phyloP scores from a whole-genome alignment of 164 flowering plant genomes.

The Nymphaea thermarum region DNA sequence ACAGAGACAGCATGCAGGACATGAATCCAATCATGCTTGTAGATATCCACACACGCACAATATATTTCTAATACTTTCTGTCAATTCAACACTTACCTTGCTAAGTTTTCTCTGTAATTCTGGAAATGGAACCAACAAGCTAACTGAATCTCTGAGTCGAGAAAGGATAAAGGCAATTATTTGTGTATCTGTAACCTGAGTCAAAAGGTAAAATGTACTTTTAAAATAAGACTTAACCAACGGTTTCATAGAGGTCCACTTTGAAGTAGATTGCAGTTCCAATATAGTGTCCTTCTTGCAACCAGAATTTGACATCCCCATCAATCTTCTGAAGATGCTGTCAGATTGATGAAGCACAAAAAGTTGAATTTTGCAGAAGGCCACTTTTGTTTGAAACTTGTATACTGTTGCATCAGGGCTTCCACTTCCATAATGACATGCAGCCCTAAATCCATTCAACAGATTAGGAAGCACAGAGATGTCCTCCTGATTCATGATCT shows the following conservation, averaged over 20 bases:
- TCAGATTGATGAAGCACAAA: constrained; percentile 64
- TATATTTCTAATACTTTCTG: neutral
- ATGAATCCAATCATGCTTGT: neutral
- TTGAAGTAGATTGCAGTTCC: constrained; percentile 40
- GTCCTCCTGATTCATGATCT: constrained; percentile 31
- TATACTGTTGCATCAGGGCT: constrained; percentile 3
- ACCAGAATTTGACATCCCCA: constrained; percentile 34
- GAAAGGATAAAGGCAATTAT: constrained; percentile 46
- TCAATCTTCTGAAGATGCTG: constrained; percentile 33
- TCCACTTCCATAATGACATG: constrained; percentile 57
- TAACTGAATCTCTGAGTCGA: constrained; percentile 49
- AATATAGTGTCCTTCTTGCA: constrained; percentile 36
- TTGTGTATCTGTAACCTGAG: constrained; percentile 57
- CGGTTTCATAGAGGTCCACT: constrained; percentile 58
- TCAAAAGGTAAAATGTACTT: constrained; percentile 56
- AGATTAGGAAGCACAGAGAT: constrained; percentile 43
- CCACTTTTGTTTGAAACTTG: constrained; percentile 25
- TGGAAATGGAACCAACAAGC: constrained; percentile 66
- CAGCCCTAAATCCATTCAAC: constrained; percentile 66
- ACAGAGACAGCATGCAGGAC: neutral
- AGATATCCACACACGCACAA: neutral
- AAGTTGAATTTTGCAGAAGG: constrained; percentile 38
- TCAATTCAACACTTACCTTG: constrained; percentile 38
- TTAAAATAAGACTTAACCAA: constrained; percentile 75
- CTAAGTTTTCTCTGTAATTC: constrained; percentile 41